phyloP scores from a whole-genome alignment of 768 basidiomycete species.

The Pisolithus microcarpus region DNA sequence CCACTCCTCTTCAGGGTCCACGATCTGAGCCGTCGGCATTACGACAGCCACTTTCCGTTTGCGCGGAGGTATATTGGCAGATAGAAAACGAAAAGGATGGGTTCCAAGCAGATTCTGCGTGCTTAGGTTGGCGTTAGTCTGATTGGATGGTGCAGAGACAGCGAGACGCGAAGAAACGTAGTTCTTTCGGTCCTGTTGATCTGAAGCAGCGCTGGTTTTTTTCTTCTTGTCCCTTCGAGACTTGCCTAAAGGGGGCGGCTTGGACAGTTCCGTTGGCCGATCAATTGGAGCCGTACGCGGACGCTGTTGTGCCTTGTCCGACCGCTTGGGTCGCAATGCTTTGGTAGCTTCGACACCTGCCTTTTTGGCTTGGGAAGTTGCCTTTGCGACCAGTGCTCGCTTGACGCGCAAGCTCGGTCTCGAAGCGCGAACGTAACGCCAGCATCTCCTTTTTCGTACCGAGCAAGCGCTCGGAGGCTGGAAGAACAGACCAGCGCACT shows the following conservation, averaged over 20 bases:
- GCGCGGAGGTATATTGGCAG: conserved; percentile 56
- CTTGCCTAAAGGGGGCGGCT: conserved; percentile 28
- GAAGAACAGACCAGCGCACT: conserved; percentile 17
- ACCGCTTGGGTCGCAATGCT: conserved; percentile 31
- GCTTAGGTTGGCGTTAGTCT: conserved; percentile 34
- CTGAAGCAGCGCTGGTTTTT: conserved; percentile 89
- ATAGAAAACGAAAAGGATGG: conserved; percentile 57
- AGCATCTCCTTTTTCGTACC: conserved; percentile 65
- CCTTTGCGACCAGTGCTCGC: conserved; percentile 48
- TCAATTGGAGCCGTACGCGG: conserved; percentile 27
- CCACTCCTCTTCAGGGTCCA: conserved; percentile 77
- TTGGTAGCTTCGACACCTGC: conserved; percentile 35
- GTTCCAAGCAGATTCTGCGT: too few relatives aligned
- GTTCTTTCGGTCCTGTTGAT: conserved; percentile 92
- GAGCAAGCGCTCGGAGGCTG: conserved; percentile 67
- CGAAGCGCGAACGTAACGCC: conserved; percentile 59
- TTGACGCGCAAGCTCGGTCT: conserved; percentile 66
- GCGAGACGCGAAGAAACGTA: conserved; percentile 85
- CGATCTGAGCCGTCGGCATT: conserved; percentile 31
- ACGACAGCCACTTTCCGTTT: conserved; percentile 25
- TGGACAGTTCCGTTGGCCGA: conserved; percentile 32
- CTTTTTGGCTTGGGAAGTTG: conserved; percentile 45
- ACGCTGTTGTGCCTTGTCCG: conserved; percentile 34
- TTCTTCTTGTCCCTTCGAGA: conserved; percentile 66
- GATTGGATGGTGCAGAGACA: conserved; percentile 33